phyloP scores from a whole-genome alignment of 257 asterid genomes.

The Perilla frutescens region DNA sequence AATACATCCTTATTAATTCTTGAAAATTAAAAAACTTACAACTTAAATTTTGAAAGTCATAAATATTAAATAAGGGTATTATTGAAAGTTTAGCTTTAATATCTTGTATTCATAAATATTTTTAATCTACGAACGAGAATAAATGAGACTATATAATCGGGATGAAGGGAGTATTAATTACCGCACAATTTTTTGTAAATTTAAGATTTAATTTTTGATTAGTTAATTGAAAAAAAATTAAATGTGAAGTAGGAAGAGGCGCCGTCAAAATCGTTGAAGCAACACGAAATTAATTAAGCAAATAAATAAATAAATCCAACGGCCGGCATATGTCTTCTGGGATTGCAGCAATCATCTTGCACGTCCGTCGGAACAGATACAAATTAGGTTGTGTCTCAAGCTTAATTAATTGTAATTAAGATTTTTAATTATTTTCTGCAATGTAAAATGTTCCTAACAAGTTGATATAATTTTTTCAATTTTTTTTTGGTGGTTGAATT shows the following conservation, averaged over 20 bases:
- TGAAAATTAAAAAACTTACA: no score
- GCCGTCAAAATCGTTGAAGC: constrained; percentile 40
- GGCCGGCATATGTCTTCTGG: constrained; percentile 48
- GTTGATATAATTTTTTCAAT: not conserved
- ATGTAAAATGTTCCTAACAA: not conserved
- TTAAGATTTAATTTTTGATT: not conserved
- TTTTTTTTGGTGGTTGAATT: not conserved
- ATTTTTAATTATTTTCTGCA: not conserved
- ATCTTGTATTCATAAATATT: no score
- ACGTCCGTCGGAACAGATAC: constrained; percentile 38
- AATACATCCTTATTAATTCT: no score
- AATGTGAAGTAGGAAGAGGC: constrained; percentile 18
- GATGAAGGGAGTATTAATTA: no score
- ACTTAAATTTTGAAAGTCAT: no score
- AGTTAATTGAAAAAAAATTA: not conserved
- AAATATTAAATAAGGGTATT: no score
- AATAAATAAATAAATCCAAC: constrained; percentile 26
- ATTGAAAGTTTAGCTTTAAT: no score
- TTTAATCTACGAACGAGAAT: no score
- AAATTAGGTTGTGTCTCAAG: constrained; percentile 22
- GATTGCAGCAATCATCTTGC: constrained; percentile 41
- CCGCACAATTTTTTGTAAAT: not conserved
- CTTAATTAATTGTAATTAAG: not conserved
- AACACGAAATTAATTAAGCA: not conserved
- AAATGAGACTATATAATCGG: no score